Base-by-base conservation (phyloP, 2,329 filamentous ascomycete genomes). In the Aspergillus sp. region DNA sequence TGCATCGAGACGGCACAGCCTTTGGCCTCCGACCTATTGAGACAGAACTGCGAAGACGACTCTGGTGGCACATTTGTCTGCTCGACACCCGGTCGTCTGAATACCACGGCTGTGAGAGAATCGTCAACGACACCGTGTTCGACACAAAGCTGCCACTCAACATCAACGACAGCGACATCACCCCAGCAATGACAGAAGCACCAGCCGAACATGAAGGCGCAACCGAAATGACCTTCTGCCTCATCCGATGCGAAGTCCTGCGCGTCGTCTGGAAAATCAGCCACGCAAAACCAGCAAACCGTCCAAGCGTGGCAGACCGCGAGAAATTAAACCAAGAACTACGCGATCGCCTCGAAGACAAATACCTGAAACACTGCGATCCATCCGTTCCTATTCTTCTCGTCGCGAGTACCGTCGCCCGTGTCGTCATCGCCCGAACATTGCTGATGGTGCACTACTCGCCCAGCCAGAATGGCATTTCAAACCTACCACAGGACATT, bases 361-460 rank as follows among this genome's bases (percentile, higher is more conserved):
- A 73, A 43, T 81, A 81, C 50, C 64, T 82, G 12, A 65, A 66
- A 33, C 69, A 81, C 44, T 75, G 74, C 40, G 64, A 77, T 44
- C 71, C 73, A 57, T 67, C 49, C n/a, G 63, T 78, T 37, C 72
- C 77, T 0, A 67, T 88, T 1, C 82, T 81, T 49, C 88, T 83
- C 82, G 78, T 86, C 27, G 78, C 78, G 6, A 82, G 80, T 5
- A 85, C 85, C 27, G 74, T 88, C 26, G 77, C 81, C 3, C 79
- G 85, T 7, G 72, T 91, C 29, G 81, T 90, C 49, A 79, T 90
- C 68, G 82, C 83, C 41, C 91, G 90, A 65, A 81, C 90, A 72
- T 88, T 83, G 69, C 74, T 93, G 31, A 77, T 90, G 47, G 77
- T 88, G 2, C 86, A 91, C 56, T 83, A 91, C 53, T 86, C 86